Conservation (phyloP, 2,329 filamentous ascomycete genomes). For the Aciculosporium take region DNA sequence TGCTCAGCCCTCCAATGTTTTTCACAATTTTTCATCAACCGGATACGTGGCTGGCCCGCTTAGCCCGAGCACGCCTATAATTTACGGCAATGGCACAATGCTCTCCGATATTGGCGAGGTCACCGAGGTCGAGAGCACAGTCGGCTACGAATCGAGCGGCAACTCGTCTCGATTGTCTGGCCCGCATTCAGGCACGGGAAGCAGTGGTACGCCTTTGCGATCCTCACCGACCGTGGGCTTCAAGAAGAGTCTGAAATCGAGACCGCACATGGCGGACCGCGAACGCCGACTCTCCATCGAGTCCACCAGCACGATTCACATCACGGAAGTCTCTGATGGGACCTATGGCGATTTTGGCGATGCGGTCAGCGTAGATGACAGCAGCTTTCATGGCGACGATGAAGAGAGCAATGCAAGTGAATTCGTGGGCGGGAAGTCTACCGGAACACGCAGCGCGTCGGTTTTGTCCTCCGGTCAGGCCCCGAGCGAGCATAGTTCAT, state of each 20-base stretch:
- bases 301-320: conserved; percentile 46
- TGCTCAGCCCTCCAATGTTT: conserved; percentile 22
- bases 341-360: conserved; percentile 50
- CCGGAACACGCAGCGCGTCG: conserved; percentile 9
- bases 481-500: conserved; percentile 42
- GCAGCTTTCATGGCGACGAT: conserved; percentile 52
- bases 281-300: conserved; percentile 42
- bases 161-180: conserved; percentile 21
- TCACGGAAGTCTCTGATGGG: conserved; percentile 29
- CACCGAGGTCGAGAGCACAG: conserved; percentile 37
- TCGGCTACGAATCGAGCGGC: conserved; percentile 26
- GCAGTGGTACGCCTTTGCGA: conserved; percentile 20
- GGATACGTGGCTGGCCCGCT: conserved; percentile 29
- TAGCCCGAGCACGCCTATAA: conserved; percentile 46
- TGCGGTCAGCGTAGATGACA: conserved; percentile 45
- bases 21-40: conserved; percentile 27
- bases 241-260: conserved; percentile 28
- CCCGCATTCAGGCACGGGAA: conserved; percentile 15
- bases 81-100: conserved; percentile 57
- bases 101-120: conserved; percentile 50
- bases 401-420: conserved; percentile 51
- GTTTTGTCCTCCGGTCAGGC: conserved; percentile 9
- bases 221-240: conserved; percentile 34
- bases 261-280: conserved; percentile 27
- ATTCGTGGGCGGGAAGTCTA: conserved; percentile 32